Conservation (phyloP, 1,284 basidiomycete species). For the Leccinum ambiguum region DNA sequence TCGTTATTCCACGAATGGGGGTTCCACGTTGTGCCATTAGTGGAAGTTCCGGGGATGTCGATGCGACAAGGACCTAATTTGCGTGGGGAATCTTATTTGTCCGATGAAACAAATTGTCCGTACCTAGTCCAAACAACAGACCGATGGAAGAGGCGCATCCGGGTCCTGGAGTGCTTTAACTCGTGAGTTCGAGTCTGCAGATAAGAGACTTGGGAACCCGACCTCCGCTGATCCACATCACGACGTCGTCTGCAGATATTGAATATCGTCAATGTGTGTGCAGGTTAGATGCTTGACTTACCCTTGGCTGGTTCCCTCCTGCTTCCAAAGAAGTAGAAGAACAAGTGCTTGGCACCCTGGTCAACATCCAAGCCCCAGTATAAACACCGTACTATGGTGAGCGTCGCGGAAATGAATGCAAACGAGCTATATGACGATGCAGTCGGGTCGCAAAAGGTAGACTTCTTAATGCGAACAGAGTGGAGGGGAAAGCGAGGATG, state of each 20-base stretch:
- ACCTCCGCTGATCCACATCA: slow-evolving; percentile 77
- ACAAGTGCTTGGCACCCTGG: slow-evolving; percentile 57
- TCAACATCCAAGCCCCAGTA: slow-evolving; percentile 64
- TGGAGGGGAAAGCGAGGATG: slow-evolving; percentile 52
- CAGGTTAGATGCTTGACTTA: slow-evolving; percentile 14
- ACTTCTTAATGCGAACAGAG: slow-evolving; percentile 58
- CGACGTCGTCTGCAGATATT: slow-evolving; percentile 50
- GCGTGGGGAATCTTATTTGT: slow-evolving; percentile 11
- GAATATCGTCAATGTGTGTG: neutral
- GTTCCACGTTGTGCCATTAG: slow-evolving; percentile 57
- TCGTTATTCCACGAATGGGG: slow-evolving; percentile 70
- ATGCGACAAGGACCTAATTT: slow-evolving; percentile 55
- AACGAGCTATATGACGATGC: slow-evolving; percentile 43
- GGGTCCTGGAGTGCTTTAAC: slow-evolving; percentile 41
- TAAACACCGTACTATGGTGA: slow-evolving; percentile 42
- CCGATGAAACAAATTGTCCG: slow-evolving; percentile 6
- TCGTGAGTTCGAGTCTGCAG: slow-evolving; percentile 7
- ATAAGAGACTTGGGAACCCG: slow-evolving; percentile 22
- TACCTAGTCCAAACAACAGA: slow-evolving; percentile 68
- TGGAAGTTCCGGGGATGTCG: slow-evolving; percentile 46
- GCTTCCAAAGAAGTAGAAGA: slow-evolving; percentile 88
- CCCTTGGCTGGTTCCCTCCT: slow-evolving; percentile 60
- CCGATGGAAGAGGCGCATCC: slow-evolving; percentile 66
- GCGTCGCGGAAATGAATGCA: slow-evolving; percentile 1
- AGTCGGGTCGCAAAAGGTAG: slow-evolving; percentile 60